Evolutionary conservation across 164 flowering plant genomes (phyloP), one percentile per base, ranked within the genome.

Genomic region (Magnolia kwangsiensis): DNA sequence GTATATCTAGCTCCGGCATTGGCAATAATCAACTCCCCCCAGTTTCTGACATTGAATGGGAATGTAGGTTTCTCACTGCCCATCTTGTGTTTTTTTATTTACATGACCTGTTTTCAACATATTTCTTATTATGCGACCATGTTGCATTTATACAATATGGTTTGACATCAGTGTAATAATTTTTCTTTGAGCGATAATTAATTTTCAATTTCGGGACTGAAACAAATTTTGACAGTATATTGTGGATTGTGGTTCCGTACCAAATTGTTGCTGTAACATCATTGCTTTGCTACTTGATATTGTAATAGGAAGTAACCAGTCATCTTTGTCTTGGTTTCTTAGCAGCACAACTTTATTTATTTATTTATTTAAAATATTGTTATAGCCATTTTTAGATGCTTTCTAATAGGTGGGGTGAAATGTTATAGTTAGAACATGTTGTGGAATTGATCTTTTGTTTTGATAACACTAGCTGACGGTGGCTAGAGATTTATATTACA

Each of bases 1-100:
- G 96, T 96, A 71, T 94, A 82, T 85, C 87, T 96, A 51, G 99
- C 99, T 73, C 99, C 99, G 1, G 97, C 88, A 19, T 87, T 96
- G 79, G 96, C 96, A 0, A 92, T 96, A 67, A 91, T 96, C 69
- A 91, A 96, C 85, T 94, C 99, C 50, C 88, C 93, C 7, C 97
- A 94, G 82, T 92, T 96, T 76, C 88, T 79, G 80, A 88, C 89
- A 69, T 87, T 89, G 77, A 89, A 85, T 75, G 94, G 89, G 80
- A 88, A 90, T 85, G 98, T 94, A 89, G 24, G 72, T 50, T 11
- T 72, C 31, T 59, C 6, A 18, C 21, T 50, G 24, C 67, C 67
- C 9, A 18, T 14, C 71, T 27, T 45, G 19, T 19, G 18, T 4
- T 18, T 37, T 68, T 31, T 68, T 8, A 70, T 16, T 7, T 29